phyloP scores from a whole-genome alignment of 1,139 yeast genomes.

The Sugiyamaella xylanicola region DNA sequence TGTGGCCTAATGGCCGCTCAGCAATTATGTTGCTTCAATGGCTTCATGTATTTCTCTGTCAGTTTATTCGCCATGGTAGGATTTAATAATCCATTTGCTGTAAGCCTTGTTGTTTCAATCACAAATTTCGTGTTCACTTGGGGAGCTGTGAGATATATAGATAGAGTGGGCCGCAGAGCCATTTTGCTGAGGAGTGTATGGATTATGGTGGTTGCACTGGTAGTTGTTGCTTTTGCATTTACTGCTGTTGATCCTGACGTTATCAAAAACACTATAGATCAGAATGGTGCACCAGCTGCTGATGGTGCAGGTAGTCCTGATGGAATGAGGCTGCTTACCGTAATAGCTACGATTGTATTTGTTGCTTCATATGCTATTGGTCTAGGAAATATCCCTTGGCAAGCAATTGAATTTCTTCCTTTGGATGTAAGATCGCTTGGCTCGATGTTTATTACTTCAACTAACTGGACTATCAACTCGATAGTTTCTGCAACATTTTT shows the following conservation, averaged over 20 bases:
- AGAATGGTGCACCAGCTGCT: neutral
- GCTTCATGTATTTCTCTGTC: constrained; percentile 74
- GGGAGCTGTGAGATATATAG: constrained; percentile 60
- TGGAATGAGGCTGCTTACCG: constrained; percentile 24
- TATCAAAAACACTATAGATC: neutral
- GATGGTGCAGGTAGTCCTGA: neutral
- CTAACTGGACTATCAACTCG: constrained; percentile 51
- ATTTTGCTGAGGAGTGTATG: constrained; percentile 56
- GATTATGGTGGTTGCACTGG: constrained; percentile 47
- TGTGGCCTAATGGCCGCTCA: constrained; percentile 75
- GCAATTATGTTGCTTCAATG: constrained; percentile 74
- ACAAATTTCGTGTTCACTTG: constrained; percentile 68
- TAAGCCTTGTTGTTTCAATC: constrained; percentile 64
- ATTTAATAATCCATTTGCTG: constrained; percentile 60
- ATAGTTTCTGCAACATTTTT: constrained; percentile 47
- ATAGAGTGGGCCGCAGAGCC: constrained; percentile 62
- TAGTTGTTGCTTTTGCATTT: constrained; percentile 35
- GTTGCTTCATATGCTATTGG: constrained; percentile 53
- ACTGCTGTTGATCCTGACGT: constrained; percentile 1
- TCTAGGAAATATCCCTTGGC: constrained; percentile 54
- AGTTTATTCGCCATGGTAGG: constrained; percentile 64
- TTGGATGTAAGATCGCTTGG: constrained; percentile 49
- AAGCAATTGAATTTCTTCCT: constrained; percentile 51
- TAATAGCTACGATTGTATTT: constrained; percentile 44
- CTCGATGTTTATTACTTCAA: constrained; percentile 48